Conservation (phyloP, 345 rosid species). For the Populus davidiana region DNA sequence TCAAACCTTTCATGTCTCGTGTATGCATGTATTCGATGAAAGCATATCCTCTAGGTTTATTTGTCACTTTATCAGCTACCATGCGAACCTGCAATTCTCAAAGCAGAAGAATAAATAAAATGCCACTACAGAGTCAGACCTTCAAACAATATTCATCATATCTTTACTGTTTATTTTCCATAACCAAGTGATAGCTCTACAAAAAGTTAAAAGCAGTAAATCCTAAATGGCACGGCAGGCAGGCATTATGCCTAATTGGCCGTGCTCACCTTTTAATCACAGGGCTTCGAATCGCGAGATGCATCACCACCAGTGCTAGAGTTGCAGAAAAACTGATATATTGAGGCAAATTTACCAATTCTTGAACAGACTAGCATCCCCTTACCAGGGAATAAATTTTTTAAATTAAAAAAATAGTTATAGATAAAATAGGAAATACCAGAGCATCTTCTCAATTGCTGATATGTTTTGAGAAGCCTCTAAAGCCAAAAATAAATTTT, state of each 20-base stretch:
- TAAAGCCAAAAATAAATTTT: constrained; percentile 54
- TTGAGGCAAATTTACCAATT: constrained; percentile 66
- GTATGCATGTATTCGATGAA: constrained; percentile 93
- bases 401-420: constrained; percentile 32
- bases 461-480: constrained; percentile 73
- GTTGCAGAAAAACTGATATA: constrained; percentile 85
- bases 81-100: constrained; percentile 64
- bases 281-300: constrained; percentile 74
- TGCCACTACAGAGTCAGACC: neutral
- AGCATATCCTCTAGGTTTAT: constrained; percentile 93
- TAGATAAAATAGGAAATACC: constrained; percentile 53
- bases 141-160: neutral
- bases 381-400: constrained; percentile 91
- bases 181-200: constrained; percentile 32
- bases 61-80: constrained; percentile 65
- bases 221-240: constrained; percentile 84
- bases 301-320: constrained; percentile 93
- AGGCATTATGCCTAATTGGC: constrained; percentile 75
- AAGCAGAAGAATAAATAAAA: constrained; percentile 36
- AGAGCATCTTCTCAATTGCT: constrained; percentile 76
- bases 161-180: constrained; percentile 14
- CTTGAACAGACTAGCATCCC: constrained; percentile 68
- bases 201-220: constrained; percentile 30
- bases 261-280: constrained; percentile 94
- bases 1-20: constrained; percentile 91